Evolutionary conservation across 2,329 filamentous ascomycete genomes (phyloP).

Genomic region (Aureobasidium musti): DNA sequence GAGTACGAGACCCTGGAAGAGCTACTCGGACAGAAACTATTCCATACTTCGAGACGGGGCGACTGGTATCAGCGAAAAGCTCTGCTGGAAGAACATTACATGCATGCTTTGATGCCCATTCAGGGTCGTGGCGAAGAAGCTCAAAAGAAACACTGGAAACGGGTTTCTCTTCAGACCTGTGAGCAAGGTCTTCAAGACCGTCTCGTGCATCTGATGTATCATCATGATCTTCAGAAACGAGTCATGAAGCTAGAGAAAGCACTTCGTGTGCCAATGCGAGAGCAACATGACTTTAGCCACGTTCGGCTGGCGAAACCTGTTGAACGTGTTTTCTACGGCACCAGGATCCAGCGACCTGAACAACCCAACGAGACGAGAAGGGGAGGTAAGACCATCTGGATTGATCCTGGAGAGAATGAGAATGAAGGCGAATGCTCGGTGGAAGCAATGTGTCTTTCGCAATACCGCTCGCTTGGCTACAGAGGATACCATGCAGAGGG

Average conservation of each 20-base stretch:
- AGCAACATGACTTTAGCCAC: conserved; percentile 92
- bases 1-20: conserved; percentile 76
- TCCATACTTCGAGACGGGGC: conserved; percentile 81
- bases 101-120: conserved; percentile 63
- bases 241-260: conserved; percentile 87
- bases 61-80: conserved; percentile 97
- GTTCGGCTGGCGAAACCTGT: conserved; percentile 73
- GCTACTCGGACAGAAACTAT: conserved; percentile 76
- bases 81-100: conserved; percentile 91
- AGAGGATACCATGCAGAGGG: conserved; percentile 95
- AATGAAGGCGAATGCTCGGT: conserved; percentile 74
- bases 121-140: conserved; percentile 55
- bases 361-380: conserved; percentile 39
- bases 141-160: conserved; percentile 82
- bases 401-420: conserved; percentile 61
- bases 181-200: conserved; percentile 83
- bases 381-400: conserved; percentile 79
- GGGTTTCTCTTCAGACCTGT: conserved; percentile 74
- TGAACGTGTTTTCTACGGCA: conserved; percentile 74
- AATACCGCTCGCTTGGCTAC: conserved; percentile 81
- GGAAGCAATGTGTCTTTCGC: conserved; percentile 88
- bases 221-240: conserved; percentile 92
- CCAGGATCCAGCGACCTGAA: conserved; percentile 61
- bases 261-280: conserved; percentile 76
- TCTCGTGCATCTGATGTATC: conserved; percentile 83